Conservation (phyloP, 306 rosid species). For the Nissolia schottii region DNA sequence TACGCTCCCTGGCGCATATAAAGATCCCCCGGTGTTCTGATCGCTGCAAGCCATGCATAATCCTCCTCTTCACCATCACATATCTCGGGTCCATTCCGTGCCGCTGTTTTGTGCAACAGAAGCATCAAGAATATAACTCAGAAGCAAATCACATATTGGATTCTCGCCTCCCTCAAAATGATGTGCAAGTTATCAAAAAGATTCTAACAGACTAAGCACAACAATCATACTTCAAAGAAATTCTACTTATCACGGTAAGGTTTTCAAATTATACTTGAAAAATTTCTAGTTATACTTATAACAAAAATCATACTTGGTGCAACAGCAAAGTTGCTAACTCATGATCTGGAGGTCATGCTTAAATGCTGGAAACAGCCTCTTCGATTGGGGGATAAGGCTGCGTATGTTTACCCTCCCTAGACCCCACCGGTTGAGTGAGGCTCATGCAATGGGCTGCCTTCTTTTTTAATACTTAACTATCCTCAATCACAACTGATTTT, state of each 20-base stretch:
- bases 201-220: neutral
- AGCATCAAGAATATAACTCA: constrained; percentile 15
- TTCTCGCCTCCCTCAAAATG: neutral
- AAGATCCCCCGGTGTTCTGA: constrained; percentile 58
- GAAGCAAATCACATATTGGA: neutral
- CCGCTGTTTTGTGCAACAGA: constrained; percentile 40
- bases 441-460: no score
- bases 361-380: no score
- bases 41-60: constrained; percentile 86
- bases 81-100: constrained; percentile 33
- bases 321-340: no score
- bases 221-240: neutral
- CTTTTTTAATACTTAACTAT: no score
- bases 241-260: neutral
- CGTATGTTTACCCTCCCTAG: no score
- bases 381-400: no score
- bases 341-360: no score
- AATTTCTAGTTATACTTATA: neutral
- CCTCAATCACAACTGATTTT: neutral
- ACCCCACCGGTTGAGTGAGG: no score
- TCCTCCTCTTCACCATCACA: constrained; percentile 59
- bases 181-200: neutral
- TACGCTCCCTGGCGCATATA: constrained; percentile 73
- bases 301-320: no score
- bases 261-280: neutral